These are phyloP conservation scores for Dujonia santamariae DNA, from an alignment of 1,139 yeast species.

Conservation along the genomic window DNA sequence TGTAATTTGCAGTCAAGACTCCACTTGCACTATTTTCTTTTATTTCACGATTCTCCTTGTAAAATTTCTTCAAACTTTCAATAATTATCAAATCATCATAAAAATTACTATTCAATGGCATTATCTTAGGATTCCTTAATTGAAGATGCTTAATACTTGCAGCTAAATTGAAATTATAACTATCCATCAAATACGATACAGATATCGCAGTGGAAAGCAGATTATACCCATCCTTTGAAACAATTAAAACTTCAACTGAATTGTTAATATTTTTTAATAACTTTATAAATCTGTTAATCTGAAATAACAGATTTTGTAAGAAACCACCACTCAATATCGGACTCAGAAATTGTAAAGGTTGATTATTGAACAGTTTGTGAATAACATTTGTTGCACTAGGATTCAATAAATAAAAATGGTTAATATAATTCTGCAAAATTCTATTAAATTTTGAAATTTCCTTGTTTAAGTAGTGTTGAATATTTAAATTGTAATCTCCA, in stretches of 20 bases:
- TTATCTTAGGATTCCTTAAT: constrained; percentile 17
- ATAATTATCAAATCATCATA: constrained; percentile 42
- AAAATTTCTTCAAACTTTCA: constrained; percentile 40
- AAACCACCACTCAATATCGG: constrained; percentile 39
- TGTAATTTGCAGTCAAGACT: constrained; percentile 31
- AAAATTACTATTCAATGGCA: constrained; percentile 28
- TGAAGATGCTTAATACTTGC: constrained; percentile 23
- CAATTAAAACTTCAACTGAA: constrained; percentile 32
- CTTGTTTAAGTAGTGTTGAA: constrained; percentile 19
- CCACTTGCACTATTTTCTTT: constrained; percentile 25
- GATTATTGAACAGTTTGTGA: constrained; percentile 23
- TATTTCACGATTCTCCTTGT: constrained; percentile 30
- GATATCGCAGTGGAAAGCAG: constrained; percentile 33
- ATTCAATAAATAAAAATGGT: constrained; percentile 35
- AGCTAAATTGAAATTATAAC: constrained; percentile 33
- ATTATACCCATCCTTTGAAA: constrained; percentile 27
- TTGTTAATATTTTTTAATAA: constrained; percentile 33
- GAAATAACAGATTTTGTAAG: constrained; percentile 36
- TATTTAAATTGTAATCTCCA: constrained; percentile 16
- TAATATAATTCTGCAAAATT: constrained; percentile 38
- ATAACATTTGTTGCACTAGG: constrained; percentile 25
- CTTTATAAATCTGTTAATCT: constrained; percentile 34
- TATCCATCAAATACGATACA: constrained; percentile 42
- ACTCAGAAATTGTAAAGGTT: constrained; percentile 24
- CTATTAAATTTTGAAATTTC: constrained; percentile 29